These are phyloP conservation scores for Alternaria atra DNA, from an alignment of 2,329 filamentous ascomycete species.

Conservation along the genomic window DNA sequence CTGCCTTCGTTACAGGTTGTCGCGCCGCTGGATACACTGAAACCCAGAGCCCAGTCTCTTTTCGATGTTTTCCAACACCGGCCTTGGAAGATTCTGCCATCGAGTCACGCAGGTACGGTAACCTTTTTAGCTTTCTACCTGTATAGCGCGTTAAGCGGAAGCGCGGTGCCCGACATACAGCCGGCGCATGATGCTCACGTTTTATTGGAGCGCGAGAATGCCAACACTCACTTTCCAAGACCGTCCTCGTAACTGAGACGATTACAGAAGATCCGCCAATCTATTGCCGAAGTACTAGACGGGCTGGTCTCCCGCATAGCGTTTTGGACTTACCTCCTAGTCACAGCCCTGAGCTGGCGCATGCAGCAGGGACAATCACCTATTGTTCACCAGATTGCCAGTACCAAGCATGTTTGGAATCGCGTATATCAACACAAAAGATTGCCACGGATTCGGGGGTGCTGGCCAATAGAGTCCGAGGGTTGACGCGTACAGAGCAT, in stretches of 20 bases:
- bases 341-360: conserved; percentile 30
- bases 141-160: conserved; percentile 18
- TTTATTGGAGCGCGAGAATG: conserved; percentile 10
- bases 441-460: conserved; percentile 32
- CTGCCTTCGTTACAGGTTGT: conserved; percentile 16
- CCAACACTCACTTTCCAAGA: conserved; percentile 1
- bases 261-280: conserved; percentile 33
- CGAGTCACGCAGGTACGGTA: conserved; percentile 28
- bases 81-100: conserved; percentile 16
- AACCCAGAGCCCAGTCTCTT: conserved; percentile 34
- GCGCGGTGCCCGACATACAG: conserved; percentile 10
- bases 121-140: conserved; percentile 8
- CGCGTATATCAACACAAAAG: conserved; percentile 35
- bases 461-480: conserved; percentile 30
- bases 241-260: conserved; percentile 29
- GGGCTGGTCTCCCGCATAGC: conserved; percentile 25
- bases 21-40: conserved; percentile 11
- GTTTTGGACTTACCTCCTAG: conserved; percentile 24
- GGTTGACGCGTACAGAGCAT: conserved; percentile 30
- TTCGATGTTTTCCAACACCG: conserved; percentile 29
- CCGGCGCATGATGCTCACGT: conserved; percentile 19
- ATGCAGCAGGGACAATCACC: conserved; percentile 27
- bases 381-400: conserved; percentile 37
- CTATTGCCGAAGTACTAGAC: conserved; percentile 22
- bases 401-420: conserved; percentile 35